Evolutionary conservation across 495 filamentous ascomycete species (phyloP), one percentile per base, ranked within the genome.

Genomic region (Penicillium macrosclerotiorum): DNA sequence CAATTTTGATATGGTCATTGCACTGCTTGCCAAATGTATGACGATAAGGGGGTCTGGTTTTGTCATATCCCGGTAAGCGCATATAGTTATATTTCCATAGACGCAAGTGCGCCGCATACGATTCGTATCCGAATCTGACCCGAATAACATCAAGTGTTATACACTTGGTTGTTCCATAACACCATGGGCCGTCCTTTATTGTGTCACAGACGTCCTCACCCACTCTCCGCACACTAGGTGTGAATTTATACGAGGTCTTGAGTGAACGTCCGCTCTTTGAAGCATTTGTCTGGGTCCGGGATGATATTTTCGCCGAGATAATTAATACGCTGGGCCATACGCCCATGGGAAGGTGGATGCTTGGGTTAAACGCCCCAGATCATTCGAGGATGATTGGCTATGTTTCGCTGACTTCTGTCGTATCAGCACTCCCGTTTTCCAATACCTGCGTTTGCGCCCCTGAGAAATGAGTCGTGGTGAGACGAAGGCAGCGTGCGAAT

Each of bases 381-480:
- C 57, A 30, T 49, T 62, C 44, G 17, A 49, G 31, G 50, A 52
- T 41, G 52, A 62, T 48, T 52, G 55, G 39, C 50, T 44, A 50
- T 62, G 58, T 58, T 24, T 44, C 30, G 17, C 37, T 46, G 47
- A 62, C 42, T 53, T 57, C 38, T 31, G 39, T 36, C 55, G 58
- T 31, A 54, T 57, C 48, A 38, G 39, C 41, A 51, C 54, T 23
- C 58, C 58, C 16, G 49, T 49, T 30, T 52, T 64, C 37, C 50
- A 52, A 33, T 51, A 27, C 42, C 51, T 59, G 38, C 45, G 9
- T 26, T 52, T 54, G 50, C 52, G 56, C 9, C 47, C 63, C 41
- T 58, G 58, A 51, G 53, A 60, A 8, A 64, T 67, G 63, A 61
- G 61, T 26, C 54, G 61, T 33, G 59, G 58, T 14, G 53, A 63